Conservation (phyloP, 768 basidiomycete genomes). For the Mycena leptocephala region DNA sequence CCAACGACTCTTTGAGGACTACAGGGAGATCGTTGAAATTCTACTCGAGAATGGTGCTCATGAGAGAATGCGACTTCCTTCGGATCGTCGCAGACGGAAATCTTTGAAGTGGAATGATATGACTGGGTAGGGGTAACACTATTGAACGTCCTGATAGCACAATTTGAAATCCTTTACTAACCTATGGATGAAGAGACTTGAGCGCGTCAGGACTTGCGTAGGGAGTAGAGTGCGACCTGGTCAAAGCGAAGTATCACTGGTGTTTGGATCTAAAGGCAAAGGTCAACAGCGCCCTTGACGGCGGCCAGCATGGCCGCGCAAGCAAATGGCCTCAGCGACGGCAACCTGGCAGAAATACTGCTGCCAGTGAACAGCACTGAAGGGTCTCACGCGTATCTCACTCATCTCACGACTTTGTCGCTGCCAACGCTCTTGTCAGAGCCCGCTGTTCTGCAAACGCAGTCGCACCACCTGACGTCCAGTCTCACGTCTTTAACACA, state of each 20-base stretch:
- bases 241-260: not conserved
- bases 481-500: conserved; percentile 93
- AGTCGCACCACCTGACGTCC: conserved; percentile 89
- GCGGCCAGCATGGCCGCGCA: not conserved
- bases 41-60: no score
- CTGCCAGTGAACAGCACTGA: conserved; percentile 19
- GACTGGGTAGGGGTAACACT: no score
- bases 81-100: no score
- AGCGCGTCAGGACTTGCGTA: no score
- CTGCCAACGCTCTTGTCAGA: conserved; percentile 81
- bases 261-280: not conserved
- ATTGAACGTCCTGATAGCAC: no score
- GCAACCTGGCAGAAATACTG: conserved; percentile 22
- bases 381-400: conserved; percentile 69
- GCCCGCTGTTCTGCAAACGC: conserved; percentile 85
- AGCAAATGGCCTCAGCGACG: conserved; percentile 12
- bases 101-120: no score
- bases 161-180: no score
- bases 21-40: no score
- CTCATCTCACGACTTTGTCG: conserved; percentile 75
- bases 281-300: not conserved
- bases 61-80: no score
- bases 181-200: no score
- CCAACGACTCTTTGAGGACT: no score
- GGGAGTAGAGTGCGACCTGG: no score